phyloP scores from a whole-genome alignment of 257 asterid species.

The Lantana camara region DNA sequence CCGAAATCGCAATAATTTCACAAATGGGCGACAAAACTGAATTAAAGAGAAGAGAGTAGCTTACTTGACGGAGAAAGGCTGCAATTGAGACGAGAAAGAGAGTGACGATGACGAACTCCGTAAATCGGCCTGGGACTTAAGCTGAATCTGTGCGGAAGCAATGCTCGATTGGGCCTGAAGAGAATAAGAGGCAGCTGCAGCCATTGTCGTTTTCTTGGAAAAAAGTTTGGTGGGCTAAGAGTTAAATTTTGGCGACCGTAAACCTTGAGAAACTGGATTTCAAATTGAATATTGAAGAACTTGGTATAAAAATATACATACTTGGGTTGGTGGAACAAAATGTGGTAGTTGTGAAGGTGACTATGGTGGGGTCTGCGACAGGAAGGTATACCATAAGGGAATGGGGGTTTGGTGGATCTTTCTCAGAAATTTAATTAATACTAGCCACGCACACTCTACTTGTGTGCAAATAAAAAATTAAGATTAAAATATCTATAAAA shows the following conservation, averaged over 20 bases:
- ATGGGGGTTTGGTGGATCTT: no score
- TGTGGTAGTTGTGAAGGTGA: no score
- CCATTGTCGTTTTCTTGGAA: constrained; percentile 30
- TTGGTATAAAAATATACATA: no score
- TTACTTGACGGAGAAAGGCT: constrained; percentile 46
- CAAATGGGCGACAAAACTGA: not conserved
- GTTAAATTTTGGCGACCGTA: not conserved
- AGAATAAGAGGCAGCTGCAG: constrained; percentile 42
- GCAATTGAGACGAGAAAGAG: constrained; percentile 58
- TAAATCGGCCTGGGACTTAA: constrained; percentile 27
- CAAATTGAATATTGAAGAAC: not conserved
- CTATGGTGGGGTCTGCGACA: no score
- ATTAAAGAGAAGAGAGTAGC: constrained; percentile 1
- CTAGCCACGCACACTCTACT: no score
- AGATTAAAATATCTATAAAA: no score
- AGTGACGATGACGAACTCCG: constrained; percentile 36
- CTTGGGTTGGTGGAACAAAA: no score
- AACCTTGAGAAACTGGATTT: constrained; percentile 5
- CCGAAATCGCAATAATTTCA: not conserved
- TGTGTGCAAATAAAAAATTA: no score
- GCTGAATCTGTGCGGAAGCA: constrained; percentile 19
- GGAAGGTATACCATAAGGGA: no score
- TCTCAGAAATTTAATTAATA: no score
- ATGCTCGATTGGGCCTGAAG: constrained; percentile 26
- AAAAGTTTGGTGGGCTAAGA: not conserved